phyloP scores from a whole-genome alignment of 768 basidiomycete genomes.

The Amanita muscaria region DNA sequence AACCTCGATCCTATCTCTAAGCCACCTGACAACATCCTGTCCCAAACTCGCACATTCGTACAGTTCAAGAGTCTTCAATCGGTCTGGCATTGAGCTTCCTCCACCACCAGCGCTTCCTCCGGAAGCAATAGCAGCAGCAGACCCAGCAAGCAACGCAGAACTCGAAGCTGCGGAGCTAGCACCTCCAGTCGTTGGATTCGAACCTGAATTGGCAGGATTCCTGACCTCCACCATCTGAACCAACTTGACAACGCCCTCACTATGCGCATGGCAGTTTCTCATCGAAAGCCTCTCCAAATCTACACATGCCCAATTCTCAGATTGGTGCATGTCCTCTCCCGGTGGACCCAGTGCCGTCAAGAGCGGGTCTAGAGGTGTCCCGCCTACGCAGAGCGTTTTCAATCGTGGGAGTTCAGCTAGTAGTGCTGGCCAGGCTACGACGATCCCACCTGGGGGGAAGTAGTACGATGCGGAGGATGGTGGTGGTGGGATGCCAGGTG shows the following conservation, averaged over 20 bases:
- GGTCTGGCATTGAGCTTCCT: slow-evolving; percentile 41
- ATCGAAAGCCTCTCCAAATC: slow-evolving; percentile 49
- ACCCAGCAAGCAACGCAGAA: background rate
- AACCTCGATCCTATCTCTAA: slow-evolving; percentile 50
- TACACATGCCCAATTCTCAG: slow-evolving; percentile 54
- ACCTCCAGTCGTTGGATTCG: background rate
- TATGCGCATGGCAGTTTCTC: slow-evolving; percentile 56
- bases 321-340: slow-evolving; percentile 42
- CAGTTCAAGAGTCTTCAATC: slow-evolving; percentile 52
- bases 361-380: slow-evolving; percentile 57
- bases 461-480: slow-evolving; percentile 34
- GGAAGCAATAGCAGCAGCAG: background rate
- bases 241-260: slow-evolving; percentile 56
- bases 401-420: slow-evolving; percentile 51
- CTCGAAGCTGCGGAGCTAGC: background rate
- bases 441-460: slow-evolving; percentile 47
- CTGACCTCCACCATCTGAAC: slow-evolving; percentile 65
- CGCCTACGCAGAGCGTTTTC: slow-evolving; percentile 52
- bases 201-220: slow-evolving; percentile 46
- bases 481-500: slow-evolving; percentile 20
- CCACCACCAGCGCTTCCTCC: slow-evolving; percentile 41
- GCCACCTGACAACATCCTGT: slow-evolving; percentile 62
- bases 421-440: slow-evolving; percentile 58
- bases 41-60: slow-evolving; percentile 59
- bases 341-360: slow-evolving; percentile 48